Base-by-base conservation (phyloP, 164 flowering plant species). In the Annona squamosa region DNA sequence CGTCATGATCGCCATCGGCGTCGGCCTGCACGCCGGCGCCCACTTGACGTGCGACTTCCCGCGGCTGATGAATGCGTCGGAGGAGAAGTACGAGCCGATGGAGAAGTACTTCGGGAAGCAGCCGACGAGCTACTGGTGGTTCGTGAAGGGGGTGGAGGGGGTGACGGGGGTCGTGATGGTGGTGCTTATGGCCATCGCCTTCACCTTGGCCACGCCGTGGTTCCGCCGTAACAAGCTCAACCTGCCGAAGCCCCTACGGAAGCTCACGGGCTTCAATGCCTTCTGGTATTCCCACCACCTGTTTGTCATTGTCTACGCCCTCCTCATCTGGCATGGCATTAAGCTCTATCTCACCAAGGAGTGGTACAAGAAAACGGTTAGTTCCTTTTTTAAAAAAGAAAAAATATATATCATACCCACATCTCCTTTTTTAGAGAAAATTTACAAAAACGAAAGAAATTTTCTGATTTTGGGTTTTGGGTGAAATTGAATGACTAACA, bases 31-130 rank as follows among this genome's bases (percentile, higher is more conserved):
- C 67, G 85, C 63, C 12, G 70, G 73, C 1, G 71, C 82, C 13
- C 85, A 83, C 75, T 43, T 83, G 9, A 68, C 84, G 0, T 83
- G 85, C 48, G 82, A 81, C 74, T 83, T 83, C 65, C 85, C 85
- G 16, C 77, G 81, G 2, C 80, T 90, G 0, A 75, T 90, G 7
- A 76, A 71, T 41, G 89, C 90, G 1, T 79, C 80, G 0, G 82
- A 77, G 2, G 87, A 81, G 0, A 79, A 79, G 67, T 89, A 87
- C 48, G 88, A 85, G 81, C 89, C 82, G 0, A 70, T 89, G 88
- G 19, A 82, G 70, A 81, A 73, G 0, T 88, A 69, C 79, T 89
- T 89, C 67, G 90, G 91, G 1, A 80, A 82, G 0, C 84, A 82
- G 59, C 85, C 85, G 26, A 42, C 74, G 3, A 77, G 57, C 65